Percentiles rank a stretch among this genome's conserved stretches.
phyloP scores from a whole-genome alignment of 371 early-diverging fungal species.

The Zychaea mexicana region DNA sequence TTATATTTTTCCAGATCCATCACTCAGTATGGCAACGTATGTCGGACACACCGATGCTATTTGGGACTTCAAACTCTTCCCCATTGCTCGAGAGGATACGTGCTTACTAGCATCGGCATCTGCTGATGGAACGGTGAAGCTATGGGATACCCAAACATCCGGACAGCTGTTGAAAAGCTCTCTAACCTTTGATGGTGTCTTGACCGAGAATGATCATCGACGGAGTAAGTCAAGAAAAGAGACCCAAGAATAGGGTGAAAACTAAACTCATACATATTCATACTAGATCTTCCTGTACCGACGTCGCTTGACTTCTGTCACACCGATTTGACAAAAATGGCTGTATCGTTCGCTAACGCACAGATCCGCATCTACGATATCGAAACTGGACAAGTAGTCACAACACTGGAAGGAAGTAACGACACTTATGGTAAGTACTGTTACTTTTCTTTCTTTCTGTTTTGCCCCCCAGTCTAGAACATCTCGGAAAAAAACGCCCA shows the following conservation, averaged over 20 bases:
- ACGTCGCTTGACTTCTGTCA: constrained; percentile 74
- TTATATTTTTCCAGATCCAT: constrained; percentile 44
- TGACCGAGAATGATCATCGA: constrained; percentile 8
- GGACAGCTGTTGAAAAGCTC: constrained; percentile 53
- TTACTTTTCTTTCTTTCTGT: not conserved
- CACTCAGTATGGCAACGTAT: constrained; percentile 58
- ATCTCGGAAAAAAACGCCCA: not conserved
- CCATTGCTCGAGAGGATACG: constrained; percentile 33
- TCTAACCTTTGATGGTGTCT: constrained; percentile 45
- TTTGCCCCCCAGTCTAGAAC: not conserved
- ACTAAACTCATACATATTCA: not conserved
- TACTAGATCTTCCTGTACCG: constrained; percentile 44
- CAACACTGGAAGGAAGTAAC: constrained; percentile 56
- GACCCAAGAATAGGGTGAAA: not conserved
- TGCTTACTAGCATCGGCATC: constrained; percentile 75
- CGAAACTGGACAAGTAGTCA: constrained; percentile 68
- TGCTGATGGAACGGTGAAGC: constrained; percentile 81
- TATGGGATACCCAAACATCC: constrained; percentile 72
- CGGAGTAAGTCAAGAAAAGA: constrained; percentile 9
- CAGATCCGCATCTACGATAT: constrained; percentile 74
- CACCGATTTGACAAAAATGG: constrained; percentile 60
- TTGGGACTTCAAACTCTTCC: constrained; percentile 83
- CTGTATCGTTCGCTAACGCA: constrained; percentile 71
- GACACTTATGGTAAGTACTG: constrained; percentile 61
- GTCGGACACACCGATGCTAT: constrained; percentile 85